phyloP scores from a whole-genome alignment of 2,329 filamentous ascomycete species.

The Tympanopsis confertula region DNA sequence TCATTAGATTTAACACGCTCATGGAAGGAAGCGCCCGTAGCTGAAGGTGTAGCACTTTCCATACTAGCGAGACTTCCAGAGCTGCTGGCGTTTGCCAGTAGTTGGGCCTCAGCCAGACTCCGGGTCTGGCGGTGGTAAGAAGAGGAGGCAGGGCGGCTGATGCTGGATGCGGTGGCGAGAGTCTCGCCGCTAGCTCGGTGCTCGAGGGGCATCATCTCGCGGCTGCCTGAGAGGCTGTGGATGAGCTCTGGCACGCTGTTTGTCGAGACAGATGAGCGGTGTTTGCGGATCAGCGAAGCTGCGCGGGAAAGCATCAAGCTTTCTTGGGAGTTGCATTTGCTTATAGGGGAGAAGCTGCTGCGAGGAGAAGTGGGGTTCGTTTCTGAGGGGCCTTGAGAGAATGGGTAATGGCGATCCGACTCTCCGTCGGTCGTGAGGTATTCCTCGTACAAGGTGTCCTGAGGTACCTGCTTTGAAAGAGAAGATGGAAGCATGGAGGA shows the following conservation, averaged over 20 bases:
- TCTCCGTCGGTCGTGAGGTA: slow-evolving; percentile 25
- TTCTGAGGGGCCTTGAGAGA: slow-evolving; percentile 24
- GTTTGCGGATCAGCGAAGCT: slow-evolving; percentile 30
- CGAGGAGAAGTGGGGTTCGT: slow-evolving; percentile 20
- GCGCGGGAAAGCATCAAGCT: slow-evolving; percentile 38
- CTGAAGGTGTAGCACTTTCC: neutral
- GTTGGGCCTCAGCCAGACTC: slow-evolving; percentile 18
- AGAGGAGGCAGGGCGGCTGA: slow-evolving; percentile 10
- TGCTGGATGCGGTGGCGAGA: slow-evolving; percentile 4
- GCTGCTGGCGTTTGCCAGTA: slow-evolving; percentile 8
- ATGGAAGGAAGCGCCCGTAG: neutral
- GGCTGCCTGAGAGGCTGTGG: slow-evolving; percentile 23
- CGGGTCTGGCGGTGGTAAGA: slow-evolving; percentile 20
- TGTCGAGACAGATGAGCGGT: slow-evolving; percentile 30
- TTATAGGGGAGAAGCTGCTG: slow-evolving; percentile 36
- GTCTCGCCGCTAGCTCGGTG: slow-evolving; percentile 10
- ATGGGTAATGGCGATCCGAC: slow-evolving; percentile 31
- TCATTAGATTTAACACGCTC: neutral
- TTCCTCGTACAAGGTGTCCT: slow-evolving; percentile 17
- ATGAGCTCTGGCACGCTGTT: slow-evolving; percentile 29
- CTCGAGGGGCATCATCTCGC: slow-evolving; percentile 15
- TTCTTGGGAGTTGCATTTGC: slow-evolving; percentile 44
- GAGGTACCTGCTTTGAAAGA: slow-evolving; percentile 16
- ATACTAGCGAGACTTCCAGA: neutral
- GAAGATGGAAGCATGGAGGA: slow-evolving; percentile 15